Percentiles rank a stretch among this genome's conserved stretches.
phyloP scores from a whole-genome alignment of 2,329 filamentous ascomycete genomes.

The Lecanosticta acicola region DNA sequence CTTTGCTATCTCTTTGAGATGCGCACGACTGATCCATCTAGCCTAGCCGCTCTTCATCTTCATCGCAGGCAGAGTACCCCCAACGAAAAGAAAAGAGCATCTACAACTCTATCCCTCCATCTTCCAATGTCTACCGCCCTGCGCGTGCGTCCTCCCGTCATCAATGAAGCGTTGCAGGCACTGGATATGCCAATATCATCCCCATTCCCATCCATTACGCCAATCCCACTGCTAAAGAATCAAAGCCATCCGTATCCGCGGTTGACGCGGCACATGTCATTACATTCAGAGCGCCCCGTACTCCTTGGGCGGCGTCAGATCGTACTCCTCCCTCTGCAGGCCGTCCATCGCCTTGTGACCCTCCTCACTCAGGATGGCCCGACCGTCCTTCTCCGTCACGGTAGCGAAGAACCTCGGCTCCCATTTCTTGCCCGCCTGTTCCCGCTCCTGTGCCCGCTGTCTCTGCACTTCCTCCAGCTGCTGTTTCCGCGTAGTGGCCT shows the following conservation, averaged over 20 bases:
- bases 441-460: constrained; percentile 73
- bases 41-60: too few species aligned
- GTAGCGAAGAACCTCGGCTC: constrained; percentile 80
- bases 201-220: neutral
- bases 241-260: too few species aligned
- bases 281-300: constrained; percentile 27
- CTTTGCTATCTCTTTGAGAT: too few species aligned
- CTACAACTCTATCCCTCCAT: too few species aligned
- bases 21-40: too few species aligned
- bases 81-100: too few species aligned
- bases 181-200: neutral
- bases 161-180: neutral
- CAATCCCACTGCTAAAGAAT: too few species aligned
- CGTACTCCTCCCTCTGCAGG: constrained; percentile 49
- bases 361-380: constrained; percentile 58
- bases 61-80: too few species aligned
- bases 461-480: constrained; percentile 89
- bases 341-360: constrained; percentile 54
- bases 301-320: constrained; percentile 43
- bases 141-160: too few species aligned
- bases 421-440: constrained; percentile 64
- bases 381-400: constrained; percentile 54
- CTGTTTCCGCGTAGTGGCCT: constrained; percentile 80
- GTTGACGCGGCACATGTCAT: too few species aligned
- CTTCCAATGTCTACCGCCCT: too few species aligned